Conservation (phyloP, 2,329 filamentous ascomycete species). For the Fusarium foetens region DNA sequence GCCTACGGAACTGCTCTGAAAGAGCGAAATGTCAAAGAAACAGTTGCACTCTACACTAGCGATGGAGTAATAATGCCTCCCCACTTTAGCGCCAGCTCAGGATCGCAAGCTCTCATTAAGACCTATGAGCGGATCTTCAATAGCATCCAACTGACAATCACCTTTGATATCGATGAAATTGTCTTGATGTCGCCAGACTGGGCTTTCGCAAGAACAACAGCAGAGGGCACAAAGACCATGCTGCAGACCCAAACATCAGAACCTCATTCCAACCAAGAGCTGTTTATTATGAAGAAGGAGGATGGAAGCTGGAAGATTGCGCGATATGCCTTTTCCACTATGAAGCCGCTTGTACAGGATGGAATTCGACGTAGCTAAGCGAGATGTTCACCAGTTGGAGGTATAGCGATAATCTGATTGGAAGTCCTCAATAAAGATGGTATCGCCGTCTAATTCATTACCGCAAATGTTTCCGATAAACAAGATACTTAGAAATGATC, state of each 20-base stretch:
- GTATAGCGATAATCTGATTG: rapidly evolving
- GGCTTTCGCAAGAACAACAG: not conserved
- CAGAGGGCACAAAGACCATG: not conserved
- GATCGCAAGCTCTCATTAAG: rapidly evolving
- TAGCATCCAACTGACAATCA: not conserved
- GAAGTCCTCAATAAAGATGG: not conserved
- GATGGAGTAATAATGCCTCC: not conserved
- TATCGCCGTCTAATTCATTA: not conserved
- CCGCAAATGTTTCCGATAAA: not conserved
- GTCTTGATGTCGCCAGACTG: not conserved
- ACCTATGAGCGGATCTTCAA: not conserved
- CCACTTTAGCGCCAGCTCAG: not conserved
- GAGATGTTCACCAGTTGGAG: rapidly evolving
- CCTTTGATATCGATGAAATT: not conserved
- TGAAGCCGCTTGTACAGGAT: not conserved
- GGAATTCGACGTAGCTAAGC: not conserved
- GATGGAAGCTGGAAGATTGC: not conserved
- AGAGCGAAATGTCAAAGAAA: not conserved
- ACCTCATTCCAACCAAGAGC: not conserved
- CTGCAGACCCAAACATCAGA: not conserved
- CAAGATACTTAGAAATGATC: rapidly evolving
- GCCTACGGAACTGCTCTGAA: not conserved
- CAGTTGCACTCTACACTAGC: not conserved
- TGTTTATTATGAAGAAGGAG: not conserved
- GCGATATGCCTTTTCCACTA: not conserved